phyloP scores from a whole-genome alignment of 441 rosid species.

The Isatis lusitanica region DNA sequence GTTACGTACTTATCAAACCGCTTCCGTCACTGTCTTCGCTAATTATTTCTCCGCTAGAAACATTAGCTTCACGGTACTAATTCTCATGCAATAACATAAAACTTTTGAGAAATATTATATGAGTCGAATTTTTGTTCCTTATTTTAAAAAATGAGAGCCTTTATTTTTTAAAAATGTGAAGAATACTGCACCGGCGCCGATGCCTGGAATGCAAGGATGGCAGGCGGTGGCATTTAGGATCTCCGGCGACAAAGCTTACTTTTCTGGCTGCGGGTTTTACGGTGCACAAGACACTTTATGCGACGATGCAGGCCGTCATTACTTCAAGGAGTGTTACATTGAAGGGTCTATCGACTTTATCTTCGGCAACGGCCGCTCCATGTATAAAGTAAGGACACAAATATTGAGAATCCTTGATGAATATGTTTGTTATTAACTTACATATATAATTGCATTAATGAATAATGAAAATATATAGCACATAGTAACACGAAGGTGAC shows the following conservation, averaged over 20 bases:
- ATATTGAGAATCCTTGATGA: background rate
- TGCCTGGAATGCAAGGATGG: conserved; percentile 93
- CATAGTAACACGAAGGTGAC: background rate
- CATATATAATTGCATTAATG: background rate
- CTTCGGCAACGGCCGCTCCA: conserved; percentile 90
- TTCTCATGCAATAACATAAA: background rate
- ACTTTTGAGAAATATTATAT: background rate
- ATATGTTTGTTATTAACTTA: background rate
- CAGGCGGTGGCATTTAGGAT: conserved; percentile 94
- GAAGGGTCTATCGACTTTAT: conserved; percentile 94
- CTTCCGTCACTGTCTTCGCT: conserved; percentile 88
- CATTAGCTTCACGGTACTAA: conserved; percentile 83
- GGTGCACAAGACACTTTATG: conserved; percentile 94
- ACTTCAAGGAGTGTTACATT: conserved; percentile 83
- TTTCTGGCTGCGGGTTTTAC: conserved; percentile 83
- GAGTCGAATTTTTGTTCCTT: background rate
- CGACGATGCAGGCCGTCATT: conserved; percentile 94
- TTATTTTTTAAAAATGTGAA: conserved; percentile 9
- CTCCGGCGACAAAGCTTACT: conserved; percentile 88
- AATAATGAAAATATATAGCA: background rate
- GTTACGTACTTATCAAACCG: conserved; percentile 84
- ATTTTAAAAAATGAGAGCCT: background rate
- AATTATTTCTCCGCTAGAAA: conserved; percentile 81
- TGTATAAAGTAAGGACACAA: conserved; percentile 63
- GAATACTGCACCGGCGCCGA: conserved; percentile 94